phyloP scores from a whole-genome alignment of 2,329 filamentous ascomycete species.

The Lachnellula occidentalis region DNA sequence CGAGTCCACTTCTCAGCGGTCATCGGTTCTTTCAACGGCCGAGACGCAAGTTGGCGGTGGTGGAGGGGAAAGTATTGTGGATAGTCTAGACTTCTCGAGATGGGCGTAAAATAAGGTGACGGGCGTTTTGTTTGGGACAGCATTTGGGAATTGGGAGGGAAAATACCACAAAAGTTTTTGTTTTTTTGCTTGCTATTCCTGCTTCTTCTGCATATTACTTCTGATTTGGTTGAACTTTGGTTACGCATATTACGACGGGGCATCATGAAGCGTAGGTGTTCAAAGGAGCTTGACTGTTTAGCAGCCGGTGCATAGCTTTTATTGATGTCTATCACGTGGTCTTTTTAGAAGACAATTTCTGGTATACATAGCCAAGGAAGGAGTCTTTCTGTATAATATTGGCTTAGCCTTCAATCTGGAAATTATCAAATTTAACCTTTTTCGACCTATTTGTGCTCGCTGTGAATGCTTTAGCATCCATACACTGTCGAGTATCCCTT shows the following conservation, averaged over 20 bases:
- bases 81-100: constrained; percentile 31
- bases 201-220: neutral
- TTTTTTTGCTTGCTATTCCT: constrained; percentile 2
- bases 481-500: too few species aligned
- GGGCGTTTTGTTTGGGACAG: neutral
- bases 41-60: constrained; percentile 43
- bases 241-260: neutral
- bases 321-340: too few species aligned
- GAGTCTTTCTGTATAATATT: too few species aligned
- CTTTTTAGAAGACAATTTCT: too few species aligned
- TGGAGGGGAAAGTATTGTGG: constrained; percentile 28
- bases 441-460: too few species aligned
- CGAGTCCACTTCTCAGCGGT: constrained; percentile 53
- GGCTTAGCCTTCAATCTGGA: too few species aligned
- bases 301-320: too few species aligned
- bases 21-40: constrained; percentile 51
- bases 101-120: constrained; percentile 26
- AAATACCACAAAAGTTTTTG: constrained; percentile 4
- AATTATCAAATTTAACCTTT: too few species aligned
- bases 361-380: too few species aligned
- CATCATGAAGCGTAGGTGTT: neutral
- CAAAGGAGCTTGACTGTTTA: too few species aligned
- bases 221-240: too few species aligned
- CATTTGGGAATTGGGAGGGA: neutral
- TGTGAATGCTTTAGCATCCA: too few species aligned